phyloP scores from a whole-genome alignment of 1,284 basidiomycete genomes.

The Thecaphora thlaspeos region DNA sequence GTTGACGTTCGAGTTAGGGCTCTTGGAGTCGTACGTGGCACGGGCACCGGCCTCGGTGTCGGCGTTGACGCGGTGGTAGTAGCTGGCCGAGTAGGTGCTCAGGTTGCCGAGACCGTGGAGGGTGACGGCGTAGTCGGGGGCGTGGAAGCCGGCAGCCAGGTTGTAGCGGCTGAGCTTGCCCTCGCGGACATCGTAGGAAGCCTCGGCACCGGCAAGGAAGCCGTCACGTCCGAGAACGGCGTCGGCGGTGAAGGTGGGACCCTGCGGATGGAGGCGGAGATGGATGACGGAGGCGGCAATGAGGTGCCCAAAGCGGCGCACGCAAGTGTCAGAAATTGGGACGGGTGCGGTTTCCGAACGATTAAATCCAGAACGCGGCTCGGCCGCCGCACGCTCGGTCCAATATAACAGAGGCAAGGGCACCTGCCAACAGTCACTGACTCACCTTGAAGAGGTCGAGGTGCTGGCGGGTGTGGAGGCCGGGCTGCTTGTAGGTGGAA shows the following conservation, averaged over 20 bases:
- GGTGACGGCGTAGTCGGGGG: conserved; percentile 94
- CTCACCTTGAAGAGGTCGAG: too few relatives aligned
- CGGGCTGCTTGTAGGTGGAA: too few relatives aligned
- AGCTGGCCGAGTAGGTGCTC: conserved; percentile 89
- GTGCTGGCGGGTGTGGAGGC: too few relatives aligned
- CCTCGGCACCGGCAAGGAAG: conserved; percentile 94
- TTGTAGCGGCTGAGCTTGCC: conserved; percentile 91
- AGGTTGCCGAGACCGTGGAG: conserved; percentile 93
- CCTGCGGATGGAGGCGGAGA: too few relatives aligned
- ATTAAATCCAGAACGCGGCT: too few relatives aligned
- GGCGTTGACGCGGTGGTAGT: conserved; percentile 93
- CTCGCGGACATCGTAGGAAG: conserved; percentile 91
- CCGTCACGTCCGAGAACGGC: conserved; percentile 86
- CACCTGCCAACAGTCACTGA: too few relatives aligned
- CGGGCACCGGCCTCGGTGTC: conserved; percentile 94
- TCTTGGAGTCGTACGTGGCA: conserved; percentile 89
- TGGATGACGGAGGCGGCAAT: too few relatives aligned
- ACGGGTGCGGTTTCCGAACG: too few relatives aligned
- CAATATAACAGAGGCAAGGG: too few relatives aligned
- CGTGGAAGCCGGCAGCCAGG: conserved; percentile 87
- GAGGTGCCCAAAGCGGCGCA: too few relatives aligned
- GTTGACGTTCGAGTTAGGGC: conserved; percentile 74
- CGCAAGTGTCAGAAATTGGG: too few relatives aligned
- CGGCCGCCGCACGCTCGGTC: too few relatives aligned
- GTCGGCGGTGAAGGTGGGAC: conserved; percentile 94